Evolutionary conservation across 208 protist species (phyloP), one percentile per base, ranked within the genome.

Genomic region (Leptomonas pyrrhocoris): DNA sequence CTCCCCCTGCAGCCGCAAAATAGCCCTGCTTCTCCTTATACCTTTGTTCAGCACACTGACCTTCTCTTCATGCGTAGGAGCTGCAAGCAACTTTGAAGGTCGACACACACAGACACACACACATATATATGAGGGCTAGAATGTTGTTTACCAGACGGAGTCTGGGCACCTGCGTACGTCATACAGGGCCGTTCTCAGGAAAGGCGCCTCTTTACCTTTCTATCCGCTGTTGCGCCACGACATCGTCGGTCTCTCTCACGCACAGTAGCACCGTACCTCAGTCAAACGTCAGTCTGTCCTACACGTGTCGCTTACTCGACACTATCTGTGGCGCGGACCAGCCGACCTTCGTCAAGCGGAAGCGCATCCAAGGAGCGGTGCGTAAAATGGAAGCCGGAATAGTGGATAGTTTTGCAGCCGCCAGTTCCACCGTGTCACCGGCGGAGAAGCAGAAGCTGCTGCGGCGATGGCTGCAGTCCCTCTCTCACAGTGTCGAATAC

Each of bases 331-430:
- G 11, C 6, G 45, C 42, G 19, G 25, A 48, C 4, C 64, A 77
- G 48, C 13, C 74, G 31, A 3, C 19, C n/a, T 0, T 21, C 3
- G 38, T 73, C 1, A 88, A 80, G 51, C 65, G 78, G 19, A 74
- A 70, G 21, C 88, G 88, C 27, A 69, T 86, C n/a, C 57, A 59
- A 11, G 86, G 84, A 0, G 79, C 85, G 9, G 60, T 94, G 23
- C 40, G 55, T 0, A 88, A 80, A 57, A 78, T 94, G 49, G 84
- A 92, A 64, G 30, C 43, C 15, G 65, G 79, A 27, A 66, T 86
- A 34, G 77, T 80, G 2, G 59, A 84, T n/a, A 89, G 87, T 77
- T 68, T 93, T 31, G 60, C 48, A 9, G 77, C 83, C 2, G 34
- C 69, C 12, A 60, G 45, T 2, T 28, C 58, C 2, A 36, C 56